Conservation (phyloP, 73 alveolate genomes). For the Halteria grandinella region DNA sequence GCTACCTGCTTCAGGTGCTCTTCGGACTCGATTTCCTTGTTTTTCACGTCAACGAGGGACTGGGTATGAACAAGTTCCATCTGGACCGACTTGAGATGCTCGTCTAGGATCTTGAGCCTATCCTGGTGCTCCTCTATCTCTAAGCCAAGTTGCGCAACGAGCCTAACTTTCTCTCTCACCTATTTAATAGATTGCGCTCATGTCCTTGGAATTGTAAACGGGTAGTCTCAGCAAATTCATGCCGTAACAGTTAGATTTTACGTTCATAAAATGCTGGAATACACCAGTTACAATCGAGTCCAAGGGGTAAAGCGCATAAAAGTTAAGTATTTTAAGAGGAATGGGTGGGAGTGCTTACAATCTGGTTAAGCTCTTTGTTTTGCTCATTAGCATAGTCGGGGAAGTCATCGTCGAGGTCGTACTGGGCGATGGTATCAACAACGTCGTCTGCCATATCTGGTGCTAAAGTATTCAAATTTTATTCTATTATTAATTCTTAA, state of each 20-base stretch:
- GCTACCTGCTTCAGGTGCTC: constrained; percentile 93
- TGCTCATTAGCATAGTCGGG: constrained; percentile 96
- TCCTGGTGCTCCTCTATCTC: constrained; percentile 91
- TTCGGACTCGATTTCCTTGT: constrained; percentile 92
- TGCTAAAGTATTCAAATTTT: too few species aligned
- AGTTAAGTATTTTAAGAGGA: too few species aligned
- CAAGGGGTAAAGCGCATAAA: too few species aligned
- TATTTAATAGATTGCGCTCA: too few species aligned
- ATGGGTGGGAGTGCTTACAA: constrained; percentile 40
- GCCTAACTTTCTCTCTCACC: constrained; percentile 80
- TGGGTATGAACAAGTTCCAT: constrained; percentile 91
- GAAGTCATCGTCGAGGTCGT: constrained; percentile 87
- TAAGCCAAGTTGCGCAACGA: constrained; percentile 70
- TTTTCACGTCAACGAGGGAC: constrained; percentile 83
- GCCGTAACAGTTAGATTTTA: too few species aligned
- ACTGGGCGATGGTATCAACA: constrained; percentile 66
- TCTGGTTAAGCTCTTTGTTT: constrained; percentile 86
- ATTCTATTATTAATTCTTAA: too few species aligned
- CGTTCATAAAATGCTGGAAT: too few species aligned
- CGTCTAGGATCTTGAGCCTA: constrained; percentile 80
- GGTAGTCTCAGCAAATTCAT: too few species aligned
- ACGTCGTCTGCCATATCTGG: too few species aligned
- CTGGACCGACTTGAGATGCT: constrained; percentile 88
- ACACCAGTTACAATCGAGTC: too few species aligned
- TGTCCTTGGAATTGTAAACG: too few species aligned